Percentiles rank a stretch among this genome's conserved stretches.
phyloP scores from a whole-genome alignment of 2,329 filamentous ascomycete species.

The Nothophaeocryptopus gaeumannii region DNA sequence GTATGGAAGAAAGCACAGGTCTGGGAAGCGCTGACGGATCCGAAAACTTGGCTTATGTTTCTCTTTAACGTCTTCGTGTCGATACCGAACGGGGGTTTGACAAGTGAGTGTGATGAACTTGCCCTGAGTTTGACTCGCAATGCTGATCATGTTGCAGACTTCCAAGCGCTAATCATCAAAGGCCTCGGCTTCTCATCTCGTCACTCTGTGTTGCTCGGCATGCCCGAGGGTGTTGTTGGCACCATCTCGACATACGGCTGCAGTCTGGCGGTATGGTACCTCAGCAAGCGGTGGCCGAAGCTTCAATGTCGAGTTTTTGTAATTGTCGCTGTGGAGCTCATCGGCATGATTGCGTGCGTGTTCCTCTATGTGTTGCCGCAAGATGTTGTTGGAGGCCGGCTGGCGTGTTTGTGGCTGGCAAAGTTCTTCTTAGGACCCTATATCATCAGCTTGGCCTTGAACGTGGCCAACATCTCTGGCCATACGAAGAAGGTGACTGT shows the following conservation, averaged over 20 bases:
- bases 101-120: conserved; percentile 1
- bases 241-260: conserved; percentile 12
- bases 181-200: conserved; percentile 13
- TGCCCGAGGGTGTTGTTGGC: conserved; percentile 14
- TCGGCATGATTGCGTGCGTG: conserved; percentile 10
- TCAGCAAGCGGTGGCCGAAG: conserved; percentile 9
- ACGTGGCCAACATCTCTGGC: conserved; percentile 32
- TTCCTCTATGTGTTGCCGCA: conserved; percentile 9
- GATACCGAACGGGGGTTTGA: conserved; percentile 21
- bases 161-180: conserved; percentile 12
- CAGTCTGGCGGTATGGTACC: conserved; percentile 10
- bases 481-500: conserved; percentile 35
- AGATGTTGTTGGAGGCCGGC: conserved; percentile 4
- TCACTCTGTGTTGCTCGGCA: conserved; percentile 8
- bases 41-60: conserved; percentile 53
- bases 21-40: conserved; percentile 53
- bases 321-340: conserved; percentile 6
- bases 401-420: conserved; percentile 10
- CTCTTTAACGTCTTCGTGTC: conserved; percentile 15
- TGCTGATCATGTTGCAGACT: conserved; percentile 2
- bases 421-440: conserved; percentile 39
- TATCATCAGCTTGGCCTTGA: conserved; percentile 32
- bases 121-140: neutral
- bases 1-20: conserved; percentile 49
- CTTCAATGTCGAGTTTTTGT: conserved; percentile 6